Percentiles rank a stretch among this genome's conserved stretches.
Evolutionary conservation across 106 monocot species (phyloP).

Genomic region (Phalaenopsis equestris): DNA sequence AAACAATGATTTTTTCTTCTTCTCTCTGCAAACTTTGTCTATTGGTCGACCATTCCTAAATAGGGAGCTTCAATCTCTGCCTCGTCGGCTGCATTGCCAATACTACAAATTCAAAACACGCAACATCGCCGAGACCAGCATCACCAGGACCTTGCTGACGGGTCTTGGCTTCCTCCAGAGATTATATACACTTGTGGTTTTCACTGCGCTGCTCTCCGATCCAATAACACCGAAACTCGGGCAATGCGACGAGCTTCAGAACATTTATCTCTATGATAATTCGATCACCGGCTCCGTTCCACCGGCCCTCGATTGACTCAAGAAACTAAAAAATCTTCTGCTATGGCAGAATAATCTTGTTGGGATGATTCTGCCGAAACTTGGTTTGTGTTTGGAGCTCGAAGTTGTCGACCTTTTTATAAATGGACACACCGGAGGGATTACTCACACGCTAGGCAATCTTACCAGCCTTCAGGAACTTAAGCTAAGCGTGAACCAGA

Average conservation of each 20-base stretch:
- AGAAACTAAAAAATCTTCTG: conserved; percentile 48
- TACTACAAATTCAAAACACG: too few species aligned
- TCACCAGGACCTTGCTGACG: conserved; percentile 52
- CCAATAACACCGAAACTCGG: conserved; percentile 77
- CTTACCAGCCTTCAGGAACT: conserved; percentile 61
- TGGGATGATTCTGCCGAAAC: conserved; percentile 62
- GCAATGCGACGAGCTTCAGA: conserved; percentile 40
- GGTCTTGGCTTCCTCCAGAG: conserved; percentile 46
- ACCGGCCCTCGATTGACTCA: conserved; percentile 32
- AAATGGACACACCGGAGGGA: conserved; percentile 57
- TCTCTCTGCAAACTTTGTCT: too few species aligned
- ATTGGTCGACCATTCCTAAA: too few species aligned
- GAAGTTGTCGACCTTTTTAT: conserved; percentile 60
- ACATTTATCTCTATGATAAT: conserved; percentile 81
- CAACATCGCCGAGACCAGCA: conserved; percentile 89
- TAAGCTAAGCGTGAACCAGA: conserved; percentile 77
- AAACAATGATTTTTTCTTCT: too few species aligned
- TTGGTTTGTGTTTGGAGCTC: conserved; percentile 41
- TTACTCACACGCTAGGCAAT: conserved; percentile 53
- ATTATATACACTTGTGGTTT: conserved; percentile 68
- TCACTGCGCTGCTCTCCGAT: conserved; percentile 73
- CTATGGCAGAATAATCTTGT: conserved; percentile 87
- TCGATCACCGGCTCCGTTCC: conserved; percentile 63
- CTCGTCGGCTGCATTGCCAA: too few species aligned
- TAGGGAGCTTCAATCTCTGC: too few species aligned